phyloP scores from a whole-genome alignment of 2,329 filamentous ascomycete genomes.

The Beauveria medogensis region DNA sequence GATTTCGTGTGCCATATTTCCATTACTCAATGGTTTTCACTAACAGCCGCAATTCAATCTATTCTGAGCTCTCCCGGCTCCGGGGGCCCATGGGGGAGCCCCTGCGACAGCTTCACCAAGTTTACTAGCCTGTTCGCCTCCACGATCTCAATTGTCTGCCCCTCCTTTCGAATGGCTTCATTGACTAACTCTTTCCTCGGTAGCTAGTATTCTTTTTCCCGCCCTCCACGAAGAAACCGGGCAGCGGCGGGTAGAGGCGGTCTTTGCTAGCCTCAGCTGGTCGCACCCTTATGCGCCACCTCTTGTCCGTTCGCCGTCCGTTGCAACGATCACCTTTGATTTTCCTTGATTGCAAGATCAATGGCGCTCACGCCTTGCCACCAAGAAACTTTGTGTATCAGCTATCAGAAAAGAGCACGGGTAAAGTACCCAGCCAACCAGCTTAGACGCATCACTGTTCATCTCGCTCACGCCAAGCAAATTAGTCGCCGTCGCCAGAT shows the following conservation, averaged over 20 bases:
- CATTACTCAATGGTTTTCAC: conserved; percentile 7
- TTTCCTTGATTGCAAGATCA: background rate
- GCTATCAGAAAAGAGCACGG: background rate
- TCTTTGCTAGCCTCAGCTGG: conserved; percentile 1
- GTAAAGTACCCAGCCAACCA: background rate
- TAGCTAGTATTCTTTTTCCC: background rate
- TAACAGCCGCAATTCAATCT: background rate
- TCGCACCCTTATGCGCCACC: background rate
- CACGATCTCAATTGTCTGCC: background rate
- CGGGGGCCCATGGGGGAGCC: conserved; percentile 4
- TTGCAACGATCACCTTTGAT: background rate
- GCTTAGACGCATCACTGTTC: background rate
- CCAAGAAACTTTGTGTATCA: background rate
- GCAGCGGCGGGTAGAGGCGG: conserved; percentile 6
- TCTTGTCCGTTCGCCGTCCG: background rate
- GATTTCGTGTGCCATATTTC: background rate
- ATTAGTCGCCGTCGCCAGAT: background rate
- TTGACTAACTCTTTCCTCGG: background rate
- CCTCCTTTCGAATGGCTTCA: background rate
- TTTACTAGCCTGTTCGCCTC: background rate
- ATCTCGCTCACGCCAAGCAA: conserved; percentile 1
- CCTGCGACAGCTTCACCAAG: background rate
- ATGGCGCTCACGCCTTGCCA: background rate
- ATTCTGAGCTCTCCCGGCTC: background rate
- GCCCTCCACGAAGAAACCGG: background rate